Evolutionary conservation across 257 asterid genomes (phyloP), one percentile per base, ranked within the genome.

Genomic region (Scutellaria minor): DNA sequence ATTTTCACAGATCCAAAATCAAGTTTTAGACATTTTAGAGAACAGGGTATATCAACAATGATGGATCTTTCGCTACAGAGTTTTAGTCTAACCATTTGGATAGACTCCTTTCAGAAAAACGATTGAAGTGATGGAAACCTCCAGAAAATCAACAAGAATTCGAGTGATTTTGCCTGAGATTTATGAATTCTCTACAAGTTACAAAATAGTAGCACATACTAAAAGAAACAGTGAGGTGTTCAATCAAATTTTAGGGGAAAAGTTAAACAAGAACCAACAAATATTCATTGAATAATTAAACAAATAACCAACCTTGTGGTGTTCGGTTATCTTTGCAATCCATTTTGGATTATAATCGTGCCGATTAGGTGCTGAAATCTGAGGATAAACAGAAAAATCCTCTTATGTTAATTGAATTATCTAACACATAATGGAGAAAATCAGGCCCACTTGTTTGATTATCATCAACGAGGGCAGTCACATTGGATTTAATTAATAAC

Each of bases 61-160:
- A 42, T 12, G 61, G 10, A 53, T 13, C 13, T 48, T 35, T 14
- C 24, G 4, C 55, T 42, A 18, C 11, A 8, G 9, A 14, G 45
- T 9, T 13, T 11, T 35, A 20, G 13, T 64, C 42, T 74, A 79
- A 90, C 97, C 98, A 62, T 78, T 83, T 66, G 98, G 96, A 52
- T 93, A 93, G 50, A 91, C 46, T 57, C 96, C 96, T 87, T 89
- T 91, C 71, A 93, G 90, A 77, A 91, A 91, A 59, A 93, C 78
- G 55, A 93, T 77, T 44, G 96, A 88, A 6, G 96, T 88, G 62
- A 93, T 82, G 74, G 98, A 96, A 59, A 88, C 94, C 79, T 93
- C 96, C 27, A 93, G 72, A 68, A 93, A 93, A 57, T 93, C 97
- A 6, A 85, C 90, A 9, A 91, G 87, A 72, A 91, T 82, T 58